Evolutionary conservation across 805 yeast genomes (phyloP).

Genomic region (Clavispora vitiphila): DNA sequence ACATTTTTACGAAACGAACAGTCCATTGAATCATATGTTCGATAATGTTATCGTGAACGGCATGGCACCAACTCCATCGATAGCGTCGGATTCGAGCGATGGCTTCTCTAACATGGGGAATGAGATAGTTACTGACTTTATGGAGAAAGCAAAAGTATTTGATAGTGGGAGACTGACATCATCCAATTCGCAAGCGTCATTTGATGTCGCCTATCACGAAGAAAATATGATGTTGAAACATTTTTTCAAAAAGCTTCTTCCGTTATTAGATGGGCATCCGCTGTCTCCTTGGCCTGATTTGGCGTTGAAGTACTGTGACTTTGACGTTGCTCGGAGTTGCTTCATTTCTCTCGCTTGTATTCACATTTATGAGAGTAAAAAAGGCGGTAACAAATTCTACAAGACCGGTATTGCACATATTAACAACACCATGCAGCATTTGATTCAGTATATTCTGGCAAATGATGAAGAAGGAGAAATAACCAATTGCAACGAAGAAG

Average conservation of each 20-base stretch:
- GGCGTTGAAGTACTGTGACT: constrained; percentile 52
- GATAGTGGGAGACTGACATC: constrained; percentile 5
- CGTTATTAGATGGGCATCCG: constrained; percentile 55
- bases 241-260: constrained; percentile 49
- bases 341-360: constrained; percentile 53
- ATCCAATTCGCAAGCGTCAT: constrained; percentile 5
- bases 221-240: constrained; percentile 54
- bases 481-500: constrained; percentile 6
- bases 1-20: neutral
- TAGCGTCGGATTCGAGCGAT: neutral
- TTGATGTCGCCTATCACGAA: constrained; percentile 35
- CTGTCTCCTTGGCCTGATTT: constrained; percentile 59
- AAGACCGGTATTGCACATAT: constrained; percentile 50
- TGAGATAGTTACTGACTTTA: constrained; percentile 15
- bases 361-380: constrained; percentile 48
- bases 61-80: neutral
- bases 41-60: constrained; percentile 5
- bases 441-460: constrained; percentile 39
- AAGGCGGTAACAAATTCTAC: constrained; percentile 49
- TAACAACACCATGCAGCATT: constrained; percentile 51
- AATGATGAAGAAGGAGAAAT: constrained; percentile 1
- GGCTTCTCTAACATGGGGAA: constrained; percentile 5
- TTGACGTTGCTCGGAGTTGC: constrained; percentile 54
- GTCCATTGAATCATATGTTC: constrained; percentile 11
- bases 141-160: constrained; percentile 13